Evolutionary conservation across 1,284 basidiomycete species (phyloP), one percentile per base, ranked within the genome.

Genomic region (Schizophyllum commune): DNA sequence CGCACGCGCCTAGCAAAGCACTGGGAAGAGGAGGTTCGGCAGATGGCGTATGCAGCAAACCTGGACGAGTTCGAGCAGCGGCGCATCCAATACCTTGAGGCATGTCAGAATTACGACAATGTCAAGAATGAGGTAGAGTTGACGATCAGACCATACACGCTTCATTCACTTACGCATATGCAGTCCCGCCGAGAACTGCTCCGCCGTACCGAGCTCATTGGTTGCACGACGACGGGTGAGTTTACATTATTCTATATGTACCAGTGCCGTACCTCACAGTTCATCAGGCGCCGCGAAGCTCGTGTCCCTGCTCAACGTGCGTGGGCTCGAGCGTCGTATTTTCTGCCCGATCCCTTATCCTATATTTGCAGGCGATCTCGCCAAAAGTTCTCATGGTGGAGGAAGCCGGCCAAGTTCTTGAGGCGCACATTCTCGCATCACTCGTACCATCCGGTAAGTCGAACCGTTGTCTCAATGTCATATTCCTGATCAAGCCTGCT

Each of bases 341-440:
- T 19, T 20, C 1, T 55, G 27, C 9, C 39, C 32, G 7, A 63
- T 62, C 55, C 57, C 58, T 57, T 19, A 3, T 15, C 58, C 56
- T 19, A 3, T 15, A 52, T 11, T 57, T 39, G 1, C 61, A 88
- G 83, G 77, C 79, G 1, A 65, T 86, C 6, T 70, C 71, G 6
- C 84, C 85, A 0, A 78, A 77, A 52, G 79, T 86, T 5, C 67
- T 88, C 61, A 71, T 88, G 34, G 80, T 88, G 1, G 85, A 88
- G 69, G 89, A 91, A 69, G 89, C 89, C 0, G 89, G 89, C 0
- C 89, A 91, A 73, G 87, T 91, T 0, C 76, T 91, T 15, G 89
- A 91, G 71, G 83, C 88, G 1, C 89, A 91, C 65, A 75, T 89
- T 11, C 69, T 90, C 0, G 82, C 80, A 1, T 80, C 77, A 56